Percentiles rank a stretch among this genome's conserved stretches.
These are phyloP conservation scores for Brassica napus DNA, from an alignment of 345 rosid species.

Conservation along the genomic window DNA sequence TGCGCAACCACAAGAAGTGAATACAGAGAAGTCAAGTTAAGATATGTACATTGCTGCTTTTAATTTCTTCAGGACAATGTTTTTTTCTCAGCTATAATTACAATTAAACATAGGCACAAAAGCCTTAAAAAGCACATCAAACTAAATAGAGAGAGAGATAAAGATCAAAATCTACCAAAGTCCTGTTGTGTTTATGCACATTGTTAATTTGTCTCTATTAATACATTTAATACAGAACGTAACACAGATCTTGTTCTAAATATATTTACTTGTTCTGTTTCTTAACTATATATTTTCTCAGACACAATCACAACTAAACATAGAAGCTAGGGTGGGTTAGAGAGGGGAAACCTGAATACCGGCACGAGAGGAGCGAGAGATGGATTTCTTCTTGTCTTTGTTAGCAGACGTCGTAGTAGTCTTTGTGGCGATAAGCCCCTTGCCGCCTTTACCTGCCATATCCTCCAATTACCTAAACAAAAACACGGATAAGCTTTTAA, in stretches of 20 bases:
- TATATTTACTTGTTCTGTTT: too few species aligned
- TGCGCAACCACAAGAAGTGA: too few species aligned
- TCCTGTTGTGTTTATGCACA: too few species aligned
- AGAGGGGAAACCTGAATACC: conserved; percentile 76
- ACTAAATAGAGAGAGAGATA: too few species aligned
- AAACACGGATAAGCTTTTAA: not conserved
- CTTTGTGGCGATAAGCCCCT: conserved; percentile 74
- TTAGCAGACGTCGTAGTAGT: conserved; percentile 60
- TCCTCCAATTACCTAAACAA: conserved; percentile 18
- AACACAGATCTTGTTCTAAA: not conserved
- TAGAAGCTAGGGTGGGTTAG: not conserved
- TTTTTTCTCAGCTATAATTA: not conserved
- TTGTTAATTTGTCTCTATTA: too few species aligned
- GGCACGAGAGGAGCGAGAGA: conserved; percentile 89
- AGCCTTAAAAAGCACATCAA: not conserved
- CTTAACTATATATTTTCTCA: not conserved
- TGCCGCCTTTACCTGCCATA: conserved; percentile 97
- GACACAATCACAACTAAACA: not conserved
- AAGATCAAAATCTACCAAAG: too few species aligned
- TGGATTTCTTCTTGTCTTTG: conserved; percentile 87
- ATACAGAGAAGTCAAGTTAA: too few species aligned
- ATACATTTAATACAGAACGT: too few species aligned
- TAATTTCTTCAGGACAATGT: not conserved
- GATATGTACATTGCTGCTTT: too few species aligned
- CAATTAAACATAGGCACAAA: not conserved